These are phyloP conservation scores for Pilatotrama ljubarskyi DNA, from an alignment of 768 basidiomycete genomes.

Conservation along the genomic window DNA sequence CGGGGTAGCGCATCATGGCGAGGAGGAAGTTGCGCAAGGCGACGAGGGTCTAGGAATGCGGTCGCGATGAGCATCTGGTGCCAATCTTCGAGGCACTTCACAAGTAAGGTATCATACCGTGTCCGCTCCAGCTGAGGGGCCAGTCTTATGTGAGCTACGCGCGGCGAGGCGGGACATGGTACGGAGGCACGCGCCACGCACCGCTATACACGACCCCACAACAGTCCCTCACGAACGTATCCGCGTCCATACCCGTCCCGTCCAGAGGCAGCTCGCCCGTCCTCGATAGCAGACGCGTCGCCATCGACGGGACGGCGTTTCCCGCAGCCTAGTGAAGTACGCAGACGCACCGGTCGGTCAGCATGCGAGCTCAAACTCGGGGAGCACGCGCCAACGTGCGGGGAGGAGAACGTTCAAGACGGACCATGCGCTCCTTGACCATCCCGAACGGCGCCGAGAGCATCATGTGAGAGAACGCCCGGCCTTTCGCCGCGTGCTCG, in stretches of 20 bases:
- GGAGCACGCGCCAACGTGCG: no score
- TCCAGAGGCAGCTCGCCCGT: not conserved
- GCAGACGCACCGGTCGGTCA: no score
- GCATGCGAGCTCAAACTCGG: no score
- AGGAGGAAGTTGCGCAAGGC: slow-evolving; percentile 24
- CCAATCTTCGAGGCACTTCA: no score
- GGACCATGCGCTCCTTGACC: not conserved
- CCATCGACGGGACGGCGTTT: not conserved
- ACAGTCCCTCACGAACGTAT: not conserved
- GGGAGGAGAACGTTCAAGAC: no score
- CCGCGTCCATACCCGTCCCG: not conserved
- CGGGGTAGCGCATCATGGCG: slow-evolving; percentile 16
- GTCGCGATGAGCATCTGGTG: no score
- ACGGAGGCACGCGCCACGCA: no score
- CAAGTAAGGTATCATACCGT: not conserved
- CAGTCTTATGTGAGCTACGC: no score
- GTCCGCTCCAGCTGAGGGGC: slow-evolving; percentile 10
- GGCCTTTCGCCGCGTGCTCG: slow-evolving; percentile 2
- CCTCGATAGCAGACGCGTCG: not conserved
- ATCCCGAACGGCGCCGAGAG: not conserved
- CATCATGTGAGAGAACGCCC: not conserved
- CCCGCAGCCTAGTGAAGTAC: not conserved
- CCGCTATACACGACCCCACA: not conserved
- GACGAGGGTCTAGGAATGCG: slow-evolving; percentile 38
- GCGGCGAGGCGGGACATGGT: no score